Percentiles rank a stretch among this genome's conserved stretches.
Conservation (phyloP, 805 yeast species). For the Candida peoriensis region DNA sequence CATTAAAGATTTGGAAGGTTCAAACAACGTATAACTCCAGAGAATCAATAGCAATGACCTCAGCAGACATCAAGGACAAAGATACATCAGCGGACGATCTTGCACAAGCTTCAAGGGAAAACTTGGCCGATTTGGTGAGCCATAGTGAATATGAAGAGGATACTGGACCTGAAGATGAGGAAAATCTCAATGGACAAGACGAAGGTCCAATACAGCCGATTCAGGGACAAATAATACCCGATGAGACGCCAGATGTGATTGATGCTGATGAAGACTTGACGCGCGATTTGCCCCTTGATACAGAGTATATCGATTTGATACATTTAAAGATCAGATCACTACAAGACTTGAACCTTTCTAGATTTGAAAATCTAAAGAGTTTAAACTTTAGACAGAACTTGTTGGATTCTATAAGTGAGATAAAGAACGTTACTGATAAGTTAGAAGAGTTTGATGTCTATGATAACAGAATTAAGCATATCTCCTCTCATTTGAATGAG, state of each 20-base stretch:
- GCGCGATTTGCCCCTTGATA: conserved; percentile 46
- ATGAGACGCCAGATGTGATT: conserved; percentile 41
- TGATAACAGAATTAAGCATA: conserved; percentile 87
- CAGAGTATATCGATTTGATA: conserved; percentile 56
- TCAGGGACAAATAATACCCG: conserved; percentile 27
- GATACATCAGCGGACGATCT: too few relatives aligned
- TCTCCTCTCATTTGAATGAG: conserved; percentile 62
- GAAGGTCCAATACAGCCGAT: conserved; percentile 4
- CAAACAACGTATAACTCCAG: too few relatives aligned
- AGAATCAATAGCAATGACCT: too few relatives aligned
- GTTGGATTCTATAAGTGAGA: conserved; percentile 63
- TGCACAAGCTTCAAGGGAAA: too few relatives aligned
- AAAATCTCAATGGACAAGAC: not conserved
- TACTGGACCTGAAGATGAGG: conserved; percentile 16
- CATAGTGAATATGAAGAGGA: conserved; percentile 22
- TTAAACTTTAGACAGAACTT: conserved; percentile 82
- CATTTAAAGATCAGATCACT: conserved; percentile 65
- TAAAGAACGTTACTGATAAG: conserved; percentile 54
- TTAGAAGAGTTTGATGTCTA: conserved; percentile 82
- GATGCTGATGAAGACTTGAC: conserved; percentile 70
- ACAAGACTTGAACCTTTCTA: conserved; percentile 51
- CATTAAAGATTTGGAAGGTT: too few relatives aligned
- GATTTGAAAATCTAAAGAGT: conserved; percentile 53
- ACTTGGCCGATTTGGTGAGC: conserved; percentile 12
- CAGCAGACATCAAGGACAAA: too few relatives aligned